Conservation (phyloP, 441 rosid genomes). For the Daphne laureola region DNA sequence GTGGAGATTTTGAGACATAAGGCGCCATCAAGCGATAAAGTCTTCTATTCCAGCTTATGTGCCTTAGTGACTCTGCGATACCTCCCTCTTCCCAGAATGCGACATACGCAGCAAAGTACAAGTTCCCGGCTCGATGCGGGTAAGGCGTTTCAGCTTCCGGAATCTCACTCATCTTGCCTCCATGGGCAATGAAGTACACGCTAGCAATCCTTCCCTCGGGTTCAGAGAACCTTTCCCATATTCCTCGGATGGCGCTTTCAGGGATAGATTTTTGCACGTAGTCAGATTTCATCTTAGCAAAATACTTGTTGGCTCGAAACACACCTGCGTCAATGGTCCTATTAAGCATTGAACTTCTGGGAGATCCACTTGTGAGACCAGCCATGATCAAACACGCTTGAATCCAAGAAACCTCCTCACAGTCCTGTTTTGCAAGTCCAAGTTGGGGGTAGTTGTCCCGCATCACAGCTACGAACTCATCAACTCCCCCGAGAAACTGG, state of each 20-base stretch:
- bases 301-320: background rate
- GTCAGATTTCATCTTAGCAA: slow-evolving; percentile 39
- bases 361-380: too few species aligned
- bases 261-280: slow-evolving; percentile 36
- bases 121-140: slow-evolving; percentile 62
- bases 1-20: slow-evolving; percentile 36
- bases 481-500: slow-evolving; percentile 21
- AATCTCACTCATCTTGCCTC: slow-evolving; percentile 42
- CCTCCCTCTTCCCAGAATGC: slow-evolving; percentile 17
- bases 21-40: slow-evolving; percentile 31
- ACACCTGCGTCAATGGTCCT: too few species aligned
- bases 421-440: slow-evolving; percentile 21
- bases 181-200: slow-evolving; percentile 39
- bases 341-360: too few species aligned
- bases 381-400: slow-evolving; percentile 11
- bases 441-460: slow-evolving; percentile 24
- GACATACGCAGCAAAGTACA: slow-evolving; percentile 38
- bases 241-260: slow-evolving; percentile 20
- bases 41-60: slow-evolving; percentile 22
- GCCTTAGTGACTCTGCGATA: slow-evolving; percentile 2
- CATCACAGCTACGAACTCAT: slow-evolving; percentile 14
- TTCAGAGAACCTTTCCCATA: slow-evolving; percentile 34
- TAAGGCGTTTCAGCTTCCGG: slow-evolving; percentile 35
- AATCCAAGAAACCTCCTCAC: slow-evolving; percentile 33
- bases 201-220: slow-evolving; percentile 16